Conservation (phyloP, 768 basidiomycete species). For the Mycena galopus region DNA sequence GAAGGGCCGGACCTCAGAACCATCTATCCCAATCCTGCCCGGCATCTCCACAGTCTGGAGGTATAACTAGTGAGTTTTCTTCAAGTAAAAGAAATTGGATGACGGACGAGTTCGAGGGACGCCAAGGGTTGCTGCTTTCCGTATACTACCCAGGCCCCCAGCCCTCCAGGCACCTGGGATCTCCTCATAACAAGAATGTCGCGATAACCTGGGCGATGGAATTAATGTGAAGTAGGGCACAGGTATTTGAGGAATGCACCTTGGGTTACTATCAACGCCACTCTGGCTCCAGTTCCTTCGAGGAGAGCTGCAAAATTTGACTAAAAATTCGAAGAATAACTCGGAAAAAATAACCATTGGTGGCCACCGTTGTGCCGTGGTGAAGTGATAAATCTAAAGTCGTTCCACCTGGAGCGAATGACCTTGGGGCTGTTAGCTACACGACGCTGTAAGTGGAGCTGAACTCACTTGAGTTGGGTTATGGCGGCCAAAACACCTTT, state of each 20-base stretch:
- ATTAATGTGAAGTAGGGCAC: constrained; percentile 26
- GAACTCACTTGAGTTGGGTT: constrained; percentile 33
- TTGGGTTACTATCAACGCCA: constrained; percentile 47
- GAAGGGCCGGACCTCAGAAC: constrained; percentile 42
- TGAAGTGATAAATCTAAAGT: constrained; percentile 35
- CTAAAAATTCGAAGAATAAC: neutral
- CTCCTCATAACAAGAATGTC: constrained; percentile 19
- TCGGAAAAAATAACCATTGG: constrained; percentile 37
- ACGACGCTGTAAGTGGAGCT: neutral
- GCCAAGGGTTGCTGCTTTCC: constrained; percentile 46
- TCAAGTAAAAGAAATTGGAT: neutral
- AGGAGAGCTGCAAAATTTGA: constrained; percentile 36
- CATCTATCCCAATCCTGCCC: constrained; percentile 45
- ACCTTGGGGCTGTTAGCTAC: constrained; percentile 21
- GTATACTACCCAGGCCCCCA: constrained; percentile 43
- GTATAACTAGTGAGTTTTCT: neutral
- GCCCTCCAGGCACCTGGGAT: constrained; percentile 16
- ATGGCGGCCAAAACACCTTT: constrained; percentile 44
- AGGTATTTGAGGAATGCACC: constrained; percentile 36
- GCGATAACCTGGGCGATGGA: constrained; percentile 42
- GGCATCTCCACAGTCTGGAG: constrained; percentile 46
- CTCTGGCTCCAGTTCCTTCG: constrained; percentile 45
- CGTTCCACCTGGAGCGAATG: constrained; percentile 30
- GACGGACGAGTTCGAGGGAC: constrained; percentile 44
- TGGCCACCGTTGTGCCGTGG: constrained; percentile 46